Percentiles rank a stretch among this genome's conserved stretches.
Evolutionary conservation across 352 stramenopile genomes (phyloP).

Genomic region (Phytophthora hybrid): DNA sequence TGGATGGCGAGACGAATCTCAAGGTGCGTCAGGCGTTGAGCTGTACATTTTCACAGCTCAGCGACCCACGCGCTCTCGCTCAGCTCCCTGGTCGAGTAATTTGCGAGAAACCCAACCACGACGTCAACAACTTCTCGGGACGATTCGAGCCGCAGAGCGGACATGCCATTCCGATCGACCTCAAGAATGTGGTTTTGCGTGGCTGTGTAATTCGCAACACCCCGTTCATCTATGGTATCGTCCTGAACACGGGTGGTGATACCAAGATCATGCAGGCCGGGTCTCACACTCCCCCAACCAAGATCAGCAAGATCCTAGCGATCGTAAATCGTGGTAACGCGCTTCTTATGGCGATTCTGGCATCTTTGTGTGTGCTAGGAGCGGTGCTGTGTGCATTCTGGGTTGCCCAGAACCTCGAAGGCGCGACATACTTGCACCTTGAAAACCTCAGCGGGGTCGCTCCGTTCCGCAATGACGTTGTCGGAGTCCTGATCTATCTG

Average conservation of each 20-base stretch:
- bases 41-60: conserved; percentile 87
- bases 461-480: conserved; percentile 76
- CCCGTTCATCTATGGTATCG: conserved; percentile 77
- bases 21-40: conserved; percentile 86
- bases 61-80: conserved; percentile 68
- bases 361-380: conserved; percentile 75
- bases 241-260: conserved; percentile 84
- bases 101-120: conserved; percentile 86
- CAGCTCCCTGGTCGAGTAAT: conserved; percentile 75
- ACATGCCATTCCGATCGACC: conserved; percentile 83
- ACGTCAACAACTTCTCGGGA: conserved; percentile 89
- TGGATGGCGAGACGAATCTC: conserved; percentile 89
- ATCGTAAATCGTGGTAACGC: conserved; percentile 86
- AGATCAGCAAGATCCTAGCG: conserved; percentile 85
- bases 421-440: conserved; percentile 78
- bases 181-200: conserved; percentile 86
- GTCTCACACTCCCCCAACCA: conserved; percentile 68
- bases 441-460: conserved; percentile 64
- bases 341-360: conserved; percentile 79
- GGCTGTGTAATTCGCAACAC: conserved; percentile 90
- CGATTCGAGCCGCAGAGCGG: conserved; percentile 78
- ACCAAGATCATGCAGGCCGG: conserved; percentile 92
- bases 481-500: conserved; percentile 80
- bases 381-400: conserved; percentile 74
- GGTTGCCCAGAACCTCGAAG: conserved; percentile 64